These are phyloP conservation scores for Francoa sonchifolia DNA, from an alignment of 441 rosid species.

Conservation along the genomic window DNA sequence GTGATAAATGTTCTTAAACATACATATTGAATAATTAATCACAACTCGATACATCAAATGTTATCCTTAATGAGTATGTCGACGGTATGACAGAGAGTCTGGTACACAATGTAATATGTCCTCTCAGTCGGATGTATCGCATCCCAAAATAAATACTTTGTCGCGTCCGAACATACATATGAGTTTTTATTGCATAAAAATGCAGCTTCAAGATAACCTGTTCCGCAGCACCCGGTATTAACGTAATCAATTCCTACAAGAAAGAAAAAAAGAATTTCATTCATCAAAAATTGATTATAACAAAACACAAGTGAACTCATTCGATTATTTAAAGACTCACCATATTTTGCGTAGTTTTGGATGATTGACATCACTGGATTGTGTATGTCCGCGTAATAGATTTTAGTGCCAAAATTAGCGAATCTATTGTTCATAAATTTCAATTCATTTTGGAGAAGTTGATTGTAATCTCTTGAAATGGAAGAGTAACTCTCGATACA, in stretches of 20 bases:
- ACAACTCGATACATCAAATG: too few relatives aligned
- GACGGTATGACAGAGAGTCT: constrained; percentile 11
- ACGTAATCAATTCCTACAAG: constrained; percentile 42
- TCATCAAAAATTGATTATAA: background rate
- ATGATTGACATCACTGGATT: constrained; percentile 29
- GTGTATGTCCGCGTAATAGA: constrained; percentile 28
- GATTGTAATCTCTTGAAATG: constrained; percentile 37
- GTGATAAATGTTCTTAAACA: too few relatives aligned
- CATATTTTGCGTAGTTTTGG: constrained; percentile 21
- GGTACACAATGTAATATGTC: constrained; percentile 27
- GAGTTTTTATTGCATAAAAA: constrained; percentile 51
- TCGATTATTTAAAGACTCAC: constrained; percentile 13
- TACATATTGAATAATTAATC: too few relatives aligned
- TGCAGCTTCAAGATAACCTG: constrained; percentile 48
- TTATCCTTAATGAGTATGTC: constrained; percentile 16
- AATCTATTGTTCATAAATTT: constrained; percentile 17
- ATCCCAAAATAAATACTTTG: constrained; percentile 65
- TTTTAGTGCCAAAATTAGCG: constrained; percentile 23
- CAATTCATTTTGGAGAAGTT: constrained; percentile 33
- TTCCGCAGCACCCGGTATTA: constrained; percentile 64
- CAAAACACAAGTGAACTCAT: background rate
- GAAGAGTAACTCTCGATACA: constrained; percentile 38
- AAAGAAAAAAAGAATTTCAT: too few relatives aligned
- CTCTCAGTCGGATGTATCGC: constrained; percentile 69
- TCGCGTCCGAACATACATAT: constrained; percentile 41